Percentiles rank a stretch among this genome's conserved stretches.
Conservation (phyloP, 2,329 filamentous ascomycete species). For the Colletotrichum shisoi region DNA sequence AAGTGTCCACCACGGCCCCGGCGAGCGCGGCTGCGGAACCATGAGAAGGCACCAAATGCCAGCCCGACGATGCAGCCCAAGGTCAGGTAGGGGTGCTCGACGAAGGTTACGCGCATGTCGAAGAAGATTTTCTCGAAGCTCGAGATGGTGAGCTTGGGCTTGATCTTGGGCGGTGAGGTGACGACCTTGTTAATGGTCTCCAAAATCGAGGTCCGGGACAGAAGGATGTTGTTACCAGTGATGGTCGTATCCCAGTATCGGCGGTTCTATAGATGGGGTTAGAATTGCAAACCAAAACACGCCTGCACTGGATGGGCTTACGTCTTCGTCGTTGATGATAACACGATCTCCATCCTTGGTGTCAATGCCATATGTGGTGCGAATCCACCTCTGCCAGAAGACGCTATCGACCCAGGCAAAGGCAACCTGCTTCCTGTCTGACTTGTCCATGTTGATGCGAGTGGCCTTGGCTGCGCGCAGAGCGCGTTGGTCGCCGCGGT, state of each 20-base stretch:
- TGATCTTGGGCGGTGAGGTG: conserved; percentile 72
- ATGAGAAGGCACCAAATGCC: conserved; percentile 60
- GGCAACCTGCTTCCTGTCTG: conserved; percentile 84
- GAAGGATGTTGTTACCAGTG: conserved; percentile 87
- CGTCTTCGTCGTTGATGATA: conserved; percentile 96
- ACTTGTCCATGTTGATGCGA: conserved; percentile 86
- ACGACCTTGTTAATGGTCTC: conserved; percentile 81
- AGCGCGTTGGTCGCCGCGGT: conserved; percentile 87
- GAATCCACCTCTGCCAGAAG: conserved; percentile 97
- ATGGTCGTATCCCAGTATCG: conserved; percentile 94
- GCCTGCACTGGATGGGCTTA: conserved; percentile 61
- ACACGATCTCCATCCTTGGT: conserved; percentile 88
- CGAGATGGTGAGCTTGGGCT: conserved; percentile 79
- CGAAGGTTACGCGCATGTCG: conserved; percentile 66
- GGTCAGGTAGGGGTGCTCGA: conserved; percentile 67
- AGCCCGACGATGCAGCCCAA: conserved; percentile 66
- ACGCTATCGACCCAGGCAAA: conserved; percentile 98
- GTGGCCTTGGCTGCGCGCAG: conserved; percentile 88
- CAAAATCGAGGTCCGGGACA: conserved; percentile 87
- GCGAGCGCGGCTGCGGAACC: conserved; percentile 64
- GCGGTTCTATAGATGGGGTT: conserved; percentile 69
- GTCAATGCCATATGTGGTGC: conserved; percentile 92
- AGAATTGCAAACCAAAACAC: background rate
- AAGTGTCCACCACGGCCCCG: conserved; percentile 66
- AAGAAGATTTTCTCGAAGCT: conserved; percentile 76